Evolutionary conservation across 306 rosid species (phyloP), one percentile per base, ranked within the genome.

Genomic region (Dryas drummondii): DNA sequence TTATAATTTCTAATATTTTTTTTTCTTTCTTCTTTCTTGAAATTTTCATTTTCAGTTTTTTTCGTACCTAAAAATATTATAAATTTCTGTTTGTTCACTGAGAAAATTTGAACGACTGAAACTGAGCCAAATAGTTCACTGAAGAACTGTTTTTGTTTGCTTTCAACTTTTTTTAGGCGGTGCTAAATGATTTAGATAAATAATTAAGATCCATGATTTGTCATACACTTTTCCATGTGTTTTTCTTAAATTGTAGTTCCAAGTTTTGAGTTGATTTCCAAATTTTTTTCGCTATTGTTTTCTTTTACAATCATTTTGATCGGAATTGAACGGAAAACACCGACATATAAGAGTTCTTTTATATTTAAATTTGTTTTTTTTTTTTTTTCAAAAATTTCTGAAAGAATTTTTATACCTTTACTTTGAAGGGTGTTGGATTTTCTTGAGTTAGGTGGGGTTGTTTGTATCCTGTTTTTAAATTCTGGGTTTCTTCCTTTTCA

Each of bases 401-500:
- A 45, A 59, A 11, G 45, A 9, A 0, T 48, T 22, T 52, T 70
- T 32, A 1, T 70, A 16, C 62, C 81, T 76, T 76, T 48, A 7
- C 6, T 70, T 40, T 42, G 45, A 72, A 81, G 81, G 12, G 49
- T 63, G 68, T 63, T 63, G 27, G 48, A 0, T 66, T 66, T 72
- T n/a, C 45, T 32, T 44, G 60, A 70, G 83, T 68, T 86, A 75
- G 91, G 91, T 73, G 72, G 59, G 54, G 66, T 47, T 48, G 70
- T 79, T 32, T 81, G 70, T 68, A 77, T 72, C 75, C 68, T 68
- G 66, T 57, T 80, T 67, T 50, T n/a, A 54, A 54, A 76, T 70
- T 68, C 49, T 58, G 42, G 71, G 76, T 76, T 72, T 50, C 70
- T 45, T 44, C 7, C 60, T 71, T 68, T 85, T 75, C 82, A 15